Evolutionary conservation across 345 rosid genomes (phyloP), one percentile per base, ranked within the genome.

Genomic region (Alliaria petiolata): DNA sequence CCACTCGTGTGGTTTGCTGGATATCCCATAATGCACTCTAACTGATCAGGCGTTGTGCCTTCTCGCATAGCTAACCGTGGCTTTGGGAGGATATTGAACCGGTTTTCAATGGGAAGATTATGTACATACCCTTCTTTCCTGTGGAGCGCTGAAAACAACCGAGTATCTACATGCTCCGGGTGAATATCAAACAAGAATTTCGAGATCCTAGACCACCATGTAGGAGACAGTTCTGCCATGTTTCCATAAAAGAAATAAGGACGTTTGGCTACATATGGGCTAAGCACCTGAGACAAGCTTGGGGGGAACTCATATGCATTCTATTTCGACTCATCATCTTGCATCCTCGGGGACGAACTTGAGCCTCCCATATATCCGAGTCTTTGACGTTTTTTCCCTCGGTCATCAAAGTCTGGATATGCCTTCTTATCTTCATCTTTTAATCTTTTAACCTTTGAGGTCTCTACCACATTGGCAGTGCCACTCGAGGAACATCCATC

Each of bases 91-190:
- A 87, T 69, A 75, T 76, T 76, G 65, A 79, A 86, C 69, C 98
- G 81, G 69, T 80, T 79, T 67, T 77, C 79, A 3, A 75, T 66
- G 1, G 95, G 96, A 74, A 93, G 95, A 78, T 91, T 93, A 80
- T 93, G 97, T 17, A 88, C 44, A n/a, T 88, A 95, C 17, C 97
- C 95, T 89, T 95, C 97, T 63, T 43, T 83, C 77, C 96, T 79
- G 70, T 58, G 78, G 79, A 95, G 70, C 3, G 95, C 81, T 0
- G 96, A 91, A 77, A 80, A 87, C 67, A 79, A 50, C 75, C 78
- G 82, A 39, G 95, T 65, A 49, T 82, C 76, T 44, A 85, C 91
- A 74, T 81, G 84, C 74, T 95, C 99, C 7, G 99, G 97, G 69
- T 79, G 81, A 30, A 82, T 70, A 31, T 62, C 82, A 6, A 79